These are phyloP conservation scores for Rasamsonia emersonii DNA, from an alignment of 2,329 filamentous ascomycete genomes.

Conservation along the genomic window DNA sequence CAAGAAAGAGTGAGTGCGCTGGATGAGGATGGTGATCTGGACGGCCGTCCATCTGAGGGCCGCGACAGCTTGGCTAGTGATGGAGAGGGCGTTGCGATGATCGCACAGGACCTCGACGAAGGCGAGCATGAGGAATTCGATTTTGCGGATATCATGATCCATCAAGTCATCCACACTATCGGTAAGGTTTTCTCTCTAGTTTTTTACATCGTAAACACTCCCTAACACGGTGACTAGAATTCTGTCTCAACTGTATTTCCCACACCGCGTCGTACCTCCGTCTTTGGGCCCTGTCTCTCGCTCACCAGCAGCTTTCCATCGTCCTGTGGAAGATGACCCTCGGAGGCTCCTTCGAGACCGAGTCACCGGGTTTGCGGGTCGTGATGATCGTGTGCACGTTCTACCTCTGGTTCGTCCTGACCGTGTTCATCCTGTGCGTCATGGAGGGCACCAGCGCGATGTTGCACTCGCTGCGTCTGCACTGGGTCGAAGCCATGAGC, in stretches of 20 bases:
- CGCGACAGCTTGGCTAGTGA: constrained; percentile 65
- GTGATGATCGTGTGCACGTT: constrained; percentile 77
- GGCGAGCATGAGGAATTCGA: constrained; percentile 95
- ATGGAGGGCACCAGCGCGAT: constrained; percentile 97
- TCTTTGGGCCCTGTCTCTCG: constrained; percentile 93
- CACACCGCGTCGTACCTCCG: constrained; percentile 98
- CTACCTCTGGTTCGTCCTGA: constrained; percentile 82
- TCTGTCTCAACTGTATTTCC: constrained; percentile 97
- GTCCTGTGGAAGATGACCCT: constrained; percentile 98
- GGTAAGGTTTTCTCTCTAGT: constrained; percentile 26
- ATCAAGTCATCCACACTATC: constrained; percentile 97
- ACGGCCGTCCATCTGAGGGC: constrained; percentile 49
- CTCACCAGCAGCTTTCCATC: constrained; percentile 93
- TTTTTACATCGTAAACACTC: constrained; percentile 5
- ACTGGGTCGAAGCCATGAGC: constrained; percentile 97
- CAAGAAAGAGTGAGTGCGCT: constrained; percentile 78
- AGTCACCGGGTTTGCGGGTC: constrained; percentile 58
- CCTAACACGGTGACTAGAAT: constrained; percentile 52
- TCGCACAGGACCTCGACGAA: constrained; percentile 70
- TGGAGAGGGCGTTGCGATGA: constrained; percentile 76
- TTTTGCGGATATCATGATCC: constrained; percentile 95
- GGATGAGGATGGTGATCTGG: constrained; percentile 74
- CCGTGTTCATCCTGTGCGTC: constrained; percentile 70
- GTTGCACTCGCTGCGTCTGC: constrained; percentile 82
- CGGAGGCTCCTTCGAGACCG: constrained; percentile 59